These are phyloP conservation scores for Teunomyces panamensis DNA, from an alignment of 805 yeast genomes.

Conservation along the genomic window DNA sequence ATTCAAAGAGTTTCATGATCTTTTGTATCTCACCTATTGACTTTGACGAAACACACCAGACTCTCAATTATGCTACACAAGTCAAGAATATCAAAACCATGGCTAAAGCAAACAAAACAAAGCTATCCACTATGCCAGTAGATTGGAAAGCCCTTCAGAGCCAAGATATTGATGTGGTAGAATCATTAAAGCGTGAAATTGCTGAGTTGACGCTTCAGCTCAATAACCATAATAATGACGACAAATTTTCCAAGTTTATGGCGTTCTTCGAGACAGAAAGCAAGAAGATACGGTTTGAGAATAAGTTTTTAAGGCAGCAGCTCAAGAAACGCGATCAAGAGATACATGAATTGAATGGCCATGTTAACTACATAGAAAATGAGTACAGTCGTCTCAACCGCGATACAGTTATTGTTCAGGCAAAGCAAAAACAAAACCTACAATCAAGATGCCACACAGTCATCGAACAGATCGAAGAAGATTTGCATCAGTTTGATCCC, in stretches of 20 bases:
- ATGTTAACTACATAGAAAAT: conserved; percentile 20
- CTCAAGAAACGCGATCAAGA: conserved; percentile 16
- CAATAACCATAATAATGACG: conserved; percentile 9
- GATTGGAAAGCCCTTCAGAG: conserved; percentile 31
- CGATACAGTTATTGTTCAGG: background rate
- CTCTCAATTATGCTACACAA: conserved; percentile 73
- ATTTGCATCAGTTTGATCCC: conserved; percentile 13
- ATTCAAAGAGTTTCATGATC: conserved; percentile 84
- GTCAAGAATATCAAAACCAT: conserved; percentile 66
- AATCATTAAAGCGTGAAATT: conserved; percentile 31
- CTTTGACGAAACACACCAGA: conserved; percentile 73
- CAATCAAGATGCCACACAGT: conserved; percentile 7
- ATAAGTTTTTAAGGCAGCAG: conserved; percentile 26
- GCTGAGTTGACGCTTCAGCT: conserved; percentile 25
- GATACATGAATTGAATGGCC: conserved; percentile 21
- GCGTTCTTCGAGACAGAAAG: conserved; percentile 31
- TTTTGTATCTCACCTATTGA: conserved; percentile 82
- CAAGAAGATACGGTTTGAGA: conserved; percentile 30
- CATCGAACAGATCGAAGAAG: conserved; percentile 9
- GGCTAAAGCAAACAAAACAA: conserved; percentile 46
- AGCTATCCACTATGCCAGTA: conserved; percentile 23
- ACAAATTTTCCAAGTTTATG: conserved; percentile 23
- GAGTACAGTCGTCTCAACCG: conserved; percentile 11
- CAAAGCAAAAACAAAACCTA: conserved; percentile 5
- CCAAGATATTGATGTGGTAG: conserved; percentile 24